Evolutionary conservation across 1,284 basidiomycete species (phyloP), one percentile per base, ranked within the genome.

Genomic region (Ceratobasidium papillatum): DNA sequence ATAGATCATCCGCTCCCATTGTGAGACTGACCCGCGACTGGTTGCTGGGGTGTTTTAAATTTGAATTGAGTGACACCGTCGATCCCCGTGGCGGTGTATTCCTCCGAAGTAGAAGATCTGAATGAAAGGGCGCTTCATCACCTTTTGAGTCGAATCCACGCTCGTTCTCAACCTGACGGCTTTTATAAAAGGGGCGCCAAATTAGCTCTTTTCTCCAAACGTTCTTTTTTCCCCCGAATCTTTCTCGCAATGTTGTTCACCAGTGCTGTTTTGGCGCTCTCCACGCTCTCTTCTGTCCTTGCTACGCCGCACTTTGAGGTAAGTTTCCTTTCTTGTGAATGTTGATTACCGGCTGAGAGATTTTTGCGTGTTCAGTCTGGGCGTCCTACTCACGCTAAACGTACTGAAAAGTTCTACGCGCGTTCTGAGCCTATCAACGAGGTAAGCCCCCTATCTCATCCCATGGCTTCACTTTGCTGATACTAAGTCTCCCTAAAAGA

Each of bases 211-310:
- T n/a, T n/a, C n/a, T 30, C 32, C 34, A 11, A 51, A 51, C 17
- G 1, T 51, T 54, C 36, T 11, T 27, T 34, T 38, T 43, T 34
- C 30, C 25, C n/a, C 52, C 30, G 34, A 5, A 59, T 41, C 30
- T 64, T 27, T 30, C 27, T 14, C 41, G 32, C 41, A 51, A 71
- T 71, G 68, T 47, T 71, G 12, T 71, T 71, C 54, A 47, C 56
- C 27, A 38, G 25, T 58, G 68, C 68, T 27, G 54, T 30, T 43
- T 43, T 61, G 54, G 30, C 41, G 19, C 68, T 71, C 38, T 71
- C 68, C 32, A 47, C 45, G 25, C 25, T 61, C 41, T 43, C 68
- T 58, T 59, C 54, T 49, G 52, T 49, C 41, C 36, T 71, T 17
- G 68, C 68, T 2, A 36, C 36, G 2, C 52, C 52, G 0, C 65